Evolutionary conservation across 345 rosid genomes (phyloP).

Genomic region (Mercurialis annua): DNA sequence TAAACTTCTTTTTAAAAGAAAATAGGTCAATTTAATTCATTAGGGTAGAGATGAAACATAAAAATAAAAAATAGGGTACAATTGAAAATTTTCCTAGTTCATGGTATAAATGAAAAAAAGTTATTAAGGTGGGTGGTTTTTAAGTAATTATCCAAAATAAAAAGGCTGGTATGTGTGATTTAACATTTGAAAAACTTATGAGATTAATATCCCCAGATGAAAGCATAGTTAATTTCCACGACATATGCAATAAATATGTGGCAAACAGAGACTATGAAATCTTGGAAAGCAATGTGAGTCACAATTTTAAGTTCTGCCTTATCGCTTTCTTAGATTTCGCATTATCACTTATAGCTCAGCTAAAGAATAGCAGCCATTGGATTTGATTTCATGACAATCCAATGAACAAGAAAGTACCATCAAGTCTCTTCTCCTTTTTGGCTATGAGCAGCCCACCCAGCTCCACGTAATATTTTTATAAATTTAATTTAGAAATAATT

Average conservation of each 20-base stretch:
- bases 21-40: no score
- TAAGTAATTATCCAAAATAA: no score
- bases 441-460: background rate
- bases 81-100: no score
- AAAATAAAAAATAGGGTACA: no score
- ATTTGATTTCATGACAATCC: background rate
- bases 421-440: slow-evolving; percentile 10
- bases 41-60: no score
- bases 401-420: slow-evolving; percentile 21
- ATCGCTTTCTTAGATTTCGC: slow-evolving; percentile 13
- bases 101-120: no score
- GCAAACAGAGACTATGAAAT: slow-evolving; percentile 30
- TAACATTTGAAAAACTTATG: no score
- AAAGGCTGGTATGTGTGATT: no score
- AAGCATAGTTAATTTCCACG: slow-evolving; percentile 12
- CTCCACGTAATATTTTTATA: background rate
- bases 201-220: no score
- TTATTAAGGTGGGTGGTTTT: no score
- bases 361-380: background rate
- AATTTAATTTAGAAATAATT: no score
- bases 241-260: slow-evolving; percentile 18
- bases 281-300: slow-evolving; percentile 27
- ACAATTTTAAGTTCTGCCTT: slow-evolving; percentile 22
- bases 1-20: no score
- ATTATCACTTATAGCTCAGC: background rate